Evolutionary conservation across 1,139 yeast genomes (phyloP), one percentile per base, ranked within the genome.

Genomic region (Suhomyces anneliseae): DNA sequence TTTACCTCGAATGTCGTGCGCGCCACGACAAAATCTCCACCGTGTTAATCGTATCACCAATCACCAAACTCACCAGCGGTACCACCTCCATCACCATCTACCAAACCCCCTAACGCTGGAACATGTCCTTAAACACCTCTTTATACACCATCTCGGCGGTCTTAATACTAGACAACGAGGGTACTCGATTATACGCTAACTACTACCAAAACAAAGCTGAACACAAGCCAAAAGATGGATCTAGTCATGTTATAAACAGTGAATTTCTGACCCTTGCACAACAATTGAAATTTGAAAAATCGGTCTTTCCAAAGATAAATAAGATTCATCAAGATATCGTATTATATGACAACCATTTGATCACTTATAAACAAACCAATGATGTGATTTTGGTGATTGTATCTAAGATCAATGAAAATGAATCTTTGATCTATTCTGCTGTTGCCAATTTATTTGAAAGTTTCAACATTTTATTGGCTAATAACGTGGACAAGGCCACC

Each of bases 301-400:
- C 81, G 7, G 69, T 93, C 36, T 86, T 86, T 60, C 66, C 72
- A 46, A 93, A 92, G 67, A 85, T 96, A 34, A 81, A 81, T 66
- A 89, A 90, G 62, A 85, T 85, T 56, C 83, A 87, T 60, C 83
- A 87, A 46, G 98, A 92, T 60, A 83, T 93, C 47, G 70, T 90
- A 56, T 75, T 93, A 43, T 87, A 82, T 62, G 96, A 90, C 59
- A 82, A 83, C 61, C 87, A 84, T 56, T 76, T 90, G 53, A 82
- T 90, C 39, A 85, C 89, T 15, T 93, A 90, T 70, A 92, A 89
- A 67, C 96, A 90, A 65, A 78, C 86, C 39, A 97, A 93, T 64
- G 83, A 87, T 50, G 71, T 86, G 42, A 68, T 92, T 40, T 82
- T 87, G 60, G 68, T 90, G 34, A 73, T 90, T 51, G 95, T 93